Evolutionary conservation across 2,329 filamentous ascomycete species (phyloP).

Genomic region (Alternaria metachromatica): DNA sequence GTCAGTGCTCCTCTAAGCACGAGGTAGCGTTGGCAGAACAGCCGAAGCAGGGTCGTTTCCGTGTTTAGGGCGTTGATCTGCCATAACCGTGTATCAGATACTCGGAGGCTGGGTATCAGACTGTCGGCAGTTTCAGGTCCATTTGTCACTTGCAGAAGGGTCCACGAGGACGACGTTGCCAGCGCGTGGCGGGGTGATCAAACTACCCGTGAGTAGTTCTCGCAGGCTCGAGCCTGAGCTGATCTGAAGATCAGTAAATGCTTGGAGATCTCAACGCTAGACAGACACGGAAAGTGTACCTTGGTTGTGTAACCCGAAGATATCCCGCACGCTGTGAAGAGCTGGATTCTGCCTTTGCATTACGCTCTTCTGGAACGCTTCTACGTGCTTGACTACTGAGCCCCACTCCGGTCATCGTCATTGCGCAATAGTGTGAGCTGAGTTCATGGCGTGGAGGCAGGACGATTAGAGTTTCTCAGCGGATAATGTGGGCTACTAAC

Average conservation of each 20-base stretch:
- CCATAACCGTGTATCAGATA: slow-evolving; percentile 43
- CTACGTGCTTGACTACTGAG: slow-evolving; percentile 10
- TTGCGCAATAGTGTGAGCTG: slow-evolving; percentile 17
- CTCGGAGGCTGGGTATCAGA: slow-evolving; percentile 38
- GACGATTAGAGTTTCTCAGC: slow-evolving; percentile 24
- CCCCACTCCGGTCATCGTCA: slow-evolving; percentile 3
- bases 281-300: slow-evolving; percentile 3
- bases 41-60: slow-evolving; percentile 6
- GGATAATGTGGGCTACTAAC: slow-evolving; percentile 16
- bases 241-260: slow-evolving; percentile 12
- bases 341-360: neutral
- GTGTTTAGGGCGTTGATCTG: slow-evolving; percentile 28
- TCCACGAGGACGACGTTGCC: slow-evolving; percentile 16
- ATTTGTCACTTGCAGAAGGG: slow-evolving; percentile 33
- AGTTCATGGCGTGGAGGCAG: slow-evolving; percentile 10
- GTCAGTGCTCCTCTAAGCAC: neutral
- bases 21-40: neutral
- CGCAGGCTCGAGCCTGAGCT: slow-evolving; percentile 7
- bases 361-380: slow-evolving; percentile 20
- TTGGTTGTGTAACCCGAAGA: neutral
- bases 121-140: slow-evolving; percentile 44
- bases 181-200: slow-evolving; percentile 18
- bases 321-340: slow-evolving; percentile 2
- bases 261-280: slow-evolving; percentile 10
- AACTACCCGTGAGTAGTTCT: slow-evolving; percentile 23